Base-by-base conservation (phyloP, 2,329 filamentous ascomycete genomes). In the Stachybotrys chlorohalonatus region DNA sequence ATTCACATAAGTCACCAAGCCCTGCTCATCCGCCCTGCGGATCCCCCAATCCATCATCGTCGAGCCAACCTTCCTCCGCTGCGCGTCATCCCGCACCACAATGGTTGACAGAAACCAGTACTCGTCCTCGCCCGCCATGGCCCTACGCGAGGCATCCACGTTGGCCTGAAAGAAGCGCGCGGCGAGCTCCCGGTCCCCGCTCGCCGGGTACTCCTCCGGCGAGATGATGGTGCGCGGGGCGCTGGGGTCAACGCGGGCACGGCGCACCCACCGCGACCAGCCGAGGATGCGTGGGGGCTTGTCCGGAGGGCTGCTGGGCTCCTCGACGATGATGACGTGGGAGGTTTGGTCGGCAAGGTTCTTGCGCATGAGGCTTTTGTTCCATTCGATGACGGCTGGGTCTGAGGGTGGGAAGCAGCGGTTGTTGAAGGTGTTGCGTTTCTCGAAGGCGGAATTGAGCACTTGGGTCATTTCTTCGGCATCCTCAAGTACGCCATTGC, bases 101-200 rank as follows among this genome's bases (percentile, higher is more conserved):
- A 71, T 58, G 9, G 62, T 64, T 31, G 66, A 66, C 11, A 75
- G 54, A 52, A 68, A 71, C 65, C 72, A 71, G 50, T 63, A 59
- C 36, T 42, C 36, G 6, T 54, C 57, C 0, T 59, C 60, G 3
- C 56, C 60, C 7, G 57, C 62, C 56, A 72, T 63, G 46, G 68
- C 49, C 11, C 61, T 54, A 7, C 42, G 47, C 16, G 58, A 57
- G 2, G 58, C 63, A 39, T 64, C 60, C 46, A 54, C 55, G 24
- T 67, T 68, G 6, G 57, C 58, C 53, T 66, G 65, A 52, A 78
- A 78, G 64, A 79, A 79, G 7, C 62, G 51, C 9, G 66, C 63
- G 0, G 71, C 75, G 11, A 74, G 60, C 31, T 60, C 60, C 49
- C 62, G 68, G 30, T 68, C 60, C 11, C 64, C 62, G 5, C 54